phyloP scores from a whole-genome alignment of 2,329 filamentous ascomycete species.

The Paracoccidioides lutzii region DNA sequence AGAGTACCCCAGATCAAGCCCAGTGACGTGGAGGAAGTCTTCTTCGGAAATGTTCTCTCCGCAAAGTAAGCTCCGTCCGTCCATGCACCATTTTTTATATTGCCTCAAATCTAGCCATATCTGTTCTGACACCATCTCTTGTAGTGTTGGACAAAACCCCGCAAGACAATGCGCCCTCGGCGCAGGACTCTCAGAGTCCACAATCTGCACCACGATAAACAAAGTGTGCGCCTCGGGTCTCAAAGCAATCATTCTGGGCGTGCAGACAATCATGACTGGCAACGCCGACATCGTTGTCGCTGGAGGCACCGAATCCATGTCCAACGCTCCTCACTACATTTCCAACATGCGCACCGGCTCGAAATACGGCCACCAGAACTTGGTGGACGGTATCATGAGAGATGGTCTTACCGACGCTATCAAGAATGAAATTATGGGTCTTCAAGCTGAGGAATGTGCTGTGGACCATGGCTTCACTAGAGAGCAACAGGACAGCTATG shows the following conservation, averaged over 20 bases:
- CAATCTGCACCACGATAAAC: slow-evolving; percentile 87
- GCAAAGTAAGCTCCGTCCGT: slow-evolving; percentile 53
- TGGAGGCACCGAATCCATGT: slow-evolving; percentile 96
- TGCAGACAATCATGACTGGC: slow-evolving; percentile 94
- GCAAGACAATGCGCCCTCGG: slow-evolving; percentile 86
- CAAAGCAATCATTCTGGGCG: slow-evolving; percentile 87
- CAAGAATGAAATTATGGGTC: slow-evolving; percentile 92
- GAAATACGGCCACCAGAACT: slow-evolving; percentile 83
- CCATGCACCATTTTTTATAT: not conserved
- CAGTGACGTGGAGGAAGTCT: slow-evolving; percentile 86
- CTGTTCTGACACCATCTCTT: slow-evolving; percentile 6
- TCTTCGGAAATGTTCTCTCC: slow-evolving; percentile 95
- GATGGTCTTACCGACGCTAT: slow-evolving; percentile 92
- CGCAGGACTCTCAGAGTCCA: slow-evolving; percentile 68
- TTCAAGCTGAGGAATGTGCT: slow-evolving; percentile 85
- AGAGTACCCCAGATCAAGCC: slow-evolving; percentile 76
- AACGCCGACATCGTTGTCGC: slow-evolving; percentile 88
- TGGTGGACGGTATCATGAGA: slow-evolving; percentile 85
- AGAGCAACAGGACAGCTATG: slow-evolving; percentile 87
- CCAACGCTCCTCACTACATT: slow-evolving; percentile 92
- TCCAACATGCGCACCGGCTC: slow-evolving; percentile 71
- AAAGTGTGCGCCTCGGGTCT: slow-evolving; percentile 95
- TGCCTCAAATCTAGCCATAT: not conserved
- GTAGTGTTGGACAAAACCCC: slow-evolving; percentile 85
- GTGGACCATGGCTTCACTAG: slow-evolving; percentile 67